phyloP scores from a whole-genome alignment of 176 grass and related monocot genomes.

The Aegilops sharonensis region DNA sequence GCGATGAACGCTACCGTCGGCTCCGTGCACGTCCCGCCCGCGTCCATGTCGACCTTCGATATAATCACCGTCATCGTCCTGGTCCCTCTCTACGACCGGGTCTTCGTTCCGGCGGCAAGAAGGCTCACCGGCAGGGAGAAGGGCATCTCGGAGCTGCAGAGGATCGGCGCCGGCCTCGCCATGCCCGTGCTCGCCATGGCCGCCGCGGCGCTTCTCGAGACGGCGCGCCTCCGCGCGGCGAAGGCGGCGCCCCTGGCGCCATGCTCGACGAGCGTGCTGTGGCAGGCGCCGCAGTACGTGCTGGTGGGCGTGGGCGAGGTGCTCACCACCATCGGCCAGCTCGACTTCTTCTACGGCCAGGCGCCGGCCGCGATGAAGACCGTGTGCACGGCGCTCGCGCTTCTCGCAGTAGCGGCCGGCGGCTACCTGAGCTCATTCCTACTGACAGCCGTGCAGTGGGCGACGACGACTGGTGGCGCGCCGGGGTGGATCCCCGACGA shows the following conservation, averaged over 20 bases:
- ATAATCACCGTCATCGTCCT: background rate
- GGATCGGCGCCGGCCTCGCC: slow-evolving; percentile 12
- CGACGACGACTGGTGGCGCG: slow-evolving; percentile 11
- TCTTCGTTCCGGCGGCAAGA: slow-evolving; percentile 1
- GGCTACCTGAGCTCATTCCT: slow-evolving; percentile 57
- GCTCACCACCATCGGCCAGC: slow-evolving; percentile 38
- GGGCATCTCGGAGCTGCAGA: slow-evolving; percentile 12
- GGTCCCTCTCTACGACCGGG: slow-evolving; percentile 29
- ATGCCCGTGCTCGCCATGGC: slow-evolving; percentile 22
- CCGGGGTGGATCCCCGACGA: slow-evolving; percentile 59
- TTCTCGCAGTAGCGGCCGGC: slow-evolving; percentile 40
- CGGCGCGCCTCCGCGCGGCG: background rate
- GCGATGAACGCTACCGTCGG: slow-evolving; percentile 18
- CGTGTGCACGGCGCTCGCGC: slow-evolving; percentile 46
- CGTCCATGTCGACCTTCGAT: slow-evolving; percentile 14
- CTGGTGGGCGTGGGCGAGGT: slow-evolving; percentile 38
- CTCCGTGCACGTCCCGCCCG: background rate
- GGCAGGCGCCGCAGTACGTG: slow-evolving; percentile 35
- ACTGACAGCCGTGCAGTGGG: slow-evolving; percentile 24
- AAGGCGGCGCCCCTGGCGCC: background rate
- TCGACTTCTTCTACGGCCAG: slow-evolving; percentile 65
- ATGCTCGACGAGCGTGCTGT: background rate
- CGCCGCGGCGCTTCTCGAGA: slow-evolving; percentile 16
- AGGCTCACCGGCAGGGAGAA: slow-evolving; percentile 1
- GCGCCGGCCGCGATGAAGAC: slow-evolving; percentile 56